Evolutionary conservation across 202 grass and related monocot species (phyloP).

Genomic region (Cymbopogon flexuosus): DNA sequence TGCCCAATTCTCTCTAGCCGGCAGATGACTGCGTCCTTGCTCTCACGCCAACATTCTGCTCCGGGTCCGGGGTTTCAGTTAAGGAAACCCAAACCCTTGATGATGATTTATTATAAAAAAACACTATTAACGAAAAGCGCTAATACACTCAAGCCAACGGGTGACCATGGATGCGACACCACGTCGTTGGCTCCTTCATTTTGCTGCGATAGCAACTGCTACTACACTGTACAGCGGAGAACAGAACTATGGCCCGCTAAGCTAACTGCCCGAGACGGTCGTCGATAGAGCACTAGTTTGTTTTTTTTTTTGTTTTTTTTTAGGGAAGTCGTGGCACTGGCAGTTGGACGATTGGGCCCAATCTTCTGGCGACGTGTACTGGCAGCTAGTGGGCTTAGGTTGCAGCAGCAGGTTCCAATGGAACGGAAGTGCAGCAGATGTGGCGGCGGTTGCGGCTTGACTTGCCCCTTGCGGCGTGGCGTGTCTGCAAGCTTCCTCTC

Average conservation of each 20-base stretch:
- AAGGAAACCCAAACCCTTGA: too few relatives aligned
- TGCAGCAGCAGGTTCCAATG: background rate
- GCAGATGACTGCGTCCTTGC: too few relatives aligned
- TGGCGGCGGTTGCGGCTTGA: constrained; percentile 25
- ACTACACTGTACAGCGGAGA: background rate
- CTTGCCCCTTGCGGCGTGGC: background rate
- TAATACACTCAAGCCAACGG: too few relatives aligned
- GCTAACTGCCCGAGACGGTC: background rate
- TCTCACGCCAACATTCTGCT: too few relatives aligned
- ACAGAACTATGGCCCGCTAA: background rate
- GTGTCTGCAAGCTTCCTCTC: background rate
- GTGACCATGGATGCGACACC: background rate
- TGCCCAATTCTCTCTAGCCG: too few relatives aligned
- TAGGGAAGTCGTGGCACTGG: background rate
- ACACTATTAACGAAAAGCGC: too few relatives aligned
- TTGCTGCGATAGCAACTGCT: background rate
- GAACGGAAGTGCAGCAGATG: constrained; percentile 6
- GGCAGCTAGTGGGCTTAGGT: constrained; percentile 16
- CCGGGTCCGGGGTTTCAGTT: too few relatives aligned
- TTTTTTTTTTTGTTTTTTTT: too few relatives aligned
- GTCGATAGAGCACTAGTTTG: background rate
- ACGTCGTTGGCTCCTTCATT: background rate
- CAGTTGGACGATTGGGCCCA: background rate
- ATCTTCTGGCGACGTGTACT: background rate
- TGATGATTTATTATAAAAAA: too few relatives aligned